Evolutionary conservation across 202 grass and related monocot species (phyloP), one percentile per base, ranked within the genome.

Genomic region (Elaeis oleifera): DNA sequence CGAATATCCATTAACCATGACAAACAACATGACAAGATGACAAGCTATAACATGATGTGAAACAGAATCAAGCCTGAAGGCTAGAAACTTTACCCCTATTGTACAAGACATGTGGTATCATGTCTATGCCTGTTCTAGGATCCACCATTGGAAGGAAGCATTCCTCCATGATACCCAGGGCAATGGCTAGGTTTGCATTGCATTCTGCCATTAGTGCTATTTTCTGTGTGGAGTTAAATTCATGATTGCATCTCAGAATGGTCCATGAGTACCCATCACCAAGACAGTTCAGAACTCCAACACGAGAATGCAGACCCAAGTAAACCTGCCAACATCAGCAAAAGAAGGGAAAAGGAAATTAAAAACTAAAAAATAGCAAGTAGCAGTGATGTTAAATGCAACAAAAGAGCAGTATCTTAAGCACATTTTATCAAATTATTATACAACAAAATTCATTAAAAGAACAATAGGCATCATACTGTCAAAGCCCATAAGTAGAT

Each of bases 91-190:
- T 53, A 67, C 94, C 85, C 67, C 87, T 73, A 66, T 78, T 99
- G 77, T 99, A 99, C 39, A 99, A 62, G 60, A 92, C 88, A 89
- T 99, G 94, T 17, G 88, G 94, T 89, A 99, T 99, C 88, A 99
- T 99, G 80, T 92, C 79, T 39, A 99, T 87, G 75, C 88, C 85
- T 53, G 94, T 99, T 78, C 88, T 81, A 70, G 94, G 88, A 80
- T 99, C 94, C 58, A 99, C 79, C 94, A 99, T 99, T 28, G 74
- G 88, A 54, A 84, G 79, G 76, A 99, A 99, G 72, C 94, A 99
- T 79, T 99, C 94, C 71, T 99, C 94, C 72, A 99, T 80, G 73
- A 94, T 63, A 74, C 81, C 92, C 68, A 99, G 83, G 66, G 82
- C 85, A 69, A 99, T 87, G 21, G 94, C 94, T 61, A 99, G 70